Evolutionary conservation across 352 stramenopile species (phyloP), one percentile per base, ranked within the genome.

Genomic region (Phytophthora podocarpi): DNA sequence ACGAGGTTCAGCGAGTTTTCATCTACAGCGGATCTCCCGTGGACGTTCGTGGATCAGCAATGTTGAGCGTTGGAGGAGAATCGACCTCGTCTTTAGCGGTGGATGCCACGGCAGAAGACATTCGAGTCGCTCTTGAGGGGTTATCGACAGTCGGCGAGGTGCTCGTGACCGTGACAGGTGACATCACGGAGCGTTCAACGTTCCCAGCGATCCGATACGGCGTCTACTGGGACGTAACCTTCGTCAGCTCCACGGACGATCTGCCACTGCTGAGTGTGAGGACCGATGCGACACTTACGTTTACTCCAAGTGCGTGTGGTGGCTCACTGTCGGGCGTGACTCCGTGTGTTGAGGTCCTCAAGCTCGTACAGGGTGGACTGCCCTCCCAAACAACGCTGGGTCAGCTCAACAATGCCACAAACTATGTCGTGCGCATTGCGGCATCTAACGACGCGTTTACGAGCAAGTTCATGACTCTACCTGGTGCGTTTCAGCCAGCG

Each of bases 1-100:
- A 64, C 12, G 85, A 93, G 54, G 67, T 95, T 1, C 84, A 95
- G 31, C 80, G 89, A n/a, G 54, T 96, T 2, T 84, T 87, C 35
- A 70, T 91, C 34, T 91, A 80, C 27, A 76, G 64, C 0, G 65
- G 71, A 24, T 91, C 76, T 3, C 76, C 71, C n/a, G 67, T 89
- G 4, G 82, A 92, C 36, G 41, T 93, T 0, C 60, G 70, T 7
- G 86, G 88, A 0, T 64, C 56, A 0, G 52, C 96, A n/a, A 64
- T 64, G 30, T 26, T 96, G 24, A 82, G 67, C 18, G 84, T 93
- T 57, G 87, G 74, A 32, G 81, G 85, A 1, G 82, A 94, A 52
- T 71, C 65, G 4, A 93, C 87, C 1, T 36, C 66, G 3, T 41
- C 46, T 1, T 72, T 95, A 37, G 16, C 70, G 4, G 76, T 93